A percentile compares a stretch with the other conserved stretches of the same genome.
phyloP scores from a whole-genome alignment of 164 flowering plant species.

The Magnolia officinalis region DNA sequence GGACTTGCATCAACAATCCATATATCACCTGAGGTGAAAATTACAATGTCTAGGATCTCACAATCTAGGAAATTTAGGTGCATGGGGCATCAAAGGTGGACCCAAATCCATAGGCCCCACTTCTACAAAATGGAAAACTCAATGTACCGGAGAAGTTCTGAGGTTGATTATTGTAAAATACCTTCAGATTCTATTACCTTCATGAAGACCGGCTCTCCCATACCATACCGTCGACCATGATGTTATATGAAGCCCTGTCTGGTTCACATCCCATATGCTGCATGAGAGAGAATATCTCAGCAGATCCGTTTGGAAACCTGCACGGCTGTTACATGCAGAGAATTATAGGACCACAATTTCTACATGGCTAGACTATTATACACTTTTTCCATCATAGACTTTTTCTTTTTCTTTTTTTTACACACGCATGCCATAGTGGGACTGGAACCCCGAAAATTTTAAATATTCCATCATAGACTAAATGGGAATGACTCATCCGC shows the following conservation, averaged over 20 bases:
- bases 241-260: constrained; percentile 87
- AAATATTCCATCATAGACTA: too few species aligned
- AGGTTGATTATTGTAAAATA: not conserved
- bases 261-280: constrained; percentile 97
- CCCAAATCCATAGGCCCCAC: not conserved
- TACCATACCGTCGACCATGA: constrained; percentile 96
- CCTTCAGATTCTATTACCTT: constrained; percentile 38
- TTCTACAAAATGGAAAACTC: not conserved
- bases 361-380: not conserved
- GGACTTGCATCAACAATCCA: too few species aligned
- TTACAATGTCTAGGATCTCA: not conserved
- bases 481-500: too few species aligned
- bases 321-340: constrained; percentile 35
- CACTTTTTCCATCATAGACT: too few species aligned
- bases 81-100: not conserved
- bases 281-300: constrained; percentile 91
- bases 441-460: too few species aligned
- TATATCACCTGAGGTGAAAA: too few species aligned
- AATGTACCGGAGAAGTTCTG: not conserved
- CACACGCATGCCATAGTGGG: too few species aligned
- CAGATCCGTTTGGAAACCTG: constrained; percentile 82
- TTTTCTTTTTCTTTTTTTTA: too few species aligned
- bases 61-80: not conserved
- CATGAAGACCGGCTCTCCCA: constrained; percentile 82
- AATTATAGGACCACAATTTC: not conserved